Evolutionary conservation across 108 stramenopile genomes (phyloP).

Genomic region (Nitzschia sp.): DNA sequence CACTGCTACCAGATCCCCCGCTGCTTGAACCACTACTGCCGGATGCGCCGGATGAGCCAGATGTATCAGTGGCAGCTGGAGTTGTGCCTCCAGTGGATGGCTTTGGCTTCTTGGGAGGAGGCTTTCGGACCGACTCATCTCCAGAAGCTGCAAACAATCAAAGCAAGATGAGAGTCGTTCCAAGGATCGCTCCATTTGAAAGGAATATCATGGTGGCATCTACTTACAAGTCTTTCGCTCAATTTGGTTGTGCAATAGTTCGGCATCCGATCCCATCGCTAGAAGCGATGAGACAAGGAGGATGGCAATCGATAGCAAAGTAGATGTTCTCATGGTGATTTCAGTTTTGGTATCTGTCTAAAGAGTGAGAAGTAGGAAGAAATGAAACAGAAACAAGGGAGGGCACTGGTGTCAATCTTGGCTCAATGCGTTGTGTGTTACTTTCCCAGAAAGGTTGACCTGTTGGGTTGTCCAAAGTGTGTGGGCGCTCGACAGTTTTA

Average conservation of each 20-base stretch:
- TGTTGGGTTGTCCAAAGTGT: neutral
- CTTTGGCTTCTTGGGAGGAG: neutral
- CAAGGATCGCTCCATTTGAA: neutral
- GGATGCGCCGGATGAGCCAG: neutral
- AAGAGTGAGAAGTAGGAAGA: neutral
- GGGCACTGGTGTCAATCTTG: too few relatives aligned
- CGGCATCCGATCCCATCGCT: slow-evolving; percentile 4
- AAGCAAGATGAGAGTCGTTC: neutral
- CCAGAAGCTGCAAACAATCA: neutral
- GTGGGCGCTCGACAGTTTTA: neutral
- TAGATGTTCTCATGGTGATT: slow-evolving; percentile 12
- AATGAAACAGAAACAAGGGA: neutral
- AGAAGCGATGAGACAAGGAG: neutral
- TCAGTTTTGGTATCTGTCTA: neutral
- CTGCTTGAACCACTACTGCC: neutral
- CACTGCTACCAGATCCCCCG: slow-evolving; percentile 7
- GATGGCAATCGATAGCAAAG: neutral
- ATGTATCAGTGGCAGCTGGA: neutral
- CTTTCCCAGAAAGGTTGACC: neutral
- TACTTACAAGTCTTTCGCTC: neutral
- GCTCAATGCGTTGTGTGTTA: neutral
- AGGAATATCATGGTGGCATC: too few relatives aligned
- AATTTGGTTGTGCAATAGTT: slow-evolving; percentile 1
- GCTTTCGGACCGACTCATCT: neutral
- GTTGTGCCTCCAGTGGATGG: neutral